Conservation (phyloP, 176 grass and related monocot genomes). For the Cenchrus americanus region DNA sequence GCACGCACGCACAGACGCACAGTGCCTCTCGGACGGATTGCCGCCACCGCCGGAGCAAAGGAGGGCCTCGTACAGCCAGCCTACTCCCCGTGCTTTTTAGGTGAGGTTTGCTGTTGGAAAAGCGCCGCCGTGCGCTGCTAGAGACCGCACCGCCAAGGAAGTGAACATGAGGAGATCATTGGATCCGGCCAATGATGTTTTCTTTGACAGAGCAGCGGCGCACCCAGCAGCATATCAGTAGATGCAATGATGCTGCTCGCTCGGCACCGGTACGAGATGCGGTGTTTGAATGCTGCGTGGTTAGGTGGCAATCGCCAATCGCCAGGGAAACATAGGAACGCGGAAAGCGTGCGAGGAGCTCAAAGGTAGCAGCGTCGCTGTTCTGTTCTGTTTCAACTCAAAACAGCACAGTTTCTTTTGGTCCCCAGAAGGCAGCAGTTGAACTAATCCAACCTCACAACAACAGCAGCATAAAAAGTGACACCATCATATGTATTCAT, state of each 20-base stretch:
- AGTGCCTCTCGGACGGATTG: neutral
- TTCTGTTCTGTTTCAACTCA: neutral
- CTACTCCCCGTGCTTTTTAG: conserved; percentile 36
- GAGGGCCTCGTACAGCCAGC: conserved; percentile 20
- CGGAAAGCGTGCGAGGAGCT: neutral
- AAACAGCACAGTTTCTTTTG: neutral
- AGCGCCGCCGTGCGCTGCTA: neutral
- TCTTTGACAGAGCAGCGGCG: neutral
- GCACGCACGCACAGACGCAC: neutral
- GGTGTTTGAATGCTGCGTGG: neutral
- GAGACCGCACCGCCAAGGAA: conserved; percentile 21
- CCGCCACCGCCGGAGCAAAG: neutral
- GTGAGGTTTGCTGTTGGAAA: conserved; percentile 24
- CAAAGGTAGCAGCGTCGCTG: neutral
- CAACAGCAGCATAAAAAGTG: neutral
- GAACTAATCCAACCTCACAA: conserved; percentile 26
- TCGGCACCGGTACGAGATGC: neutral
- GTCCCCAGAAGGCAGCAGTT: neutral
- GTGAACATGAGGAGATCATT: conserved; percentile 11
- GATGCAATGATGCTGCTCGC: conserved; percentile 28
- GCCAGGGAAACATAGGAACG: neutral
- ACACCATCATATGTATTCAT: neutral
- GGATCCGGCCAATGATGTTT: conserved; percentile 41
- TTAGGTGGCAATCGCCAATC: conserved; percentile 12
- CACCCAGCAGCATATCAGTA: neutral